Evolutionary conservation across 2,329 filamentous ascomycete genomes (phyloP), one percentile per base, ranked within the genome.

Genomic region (Ophiocordyceps unilateralis): DNA sequence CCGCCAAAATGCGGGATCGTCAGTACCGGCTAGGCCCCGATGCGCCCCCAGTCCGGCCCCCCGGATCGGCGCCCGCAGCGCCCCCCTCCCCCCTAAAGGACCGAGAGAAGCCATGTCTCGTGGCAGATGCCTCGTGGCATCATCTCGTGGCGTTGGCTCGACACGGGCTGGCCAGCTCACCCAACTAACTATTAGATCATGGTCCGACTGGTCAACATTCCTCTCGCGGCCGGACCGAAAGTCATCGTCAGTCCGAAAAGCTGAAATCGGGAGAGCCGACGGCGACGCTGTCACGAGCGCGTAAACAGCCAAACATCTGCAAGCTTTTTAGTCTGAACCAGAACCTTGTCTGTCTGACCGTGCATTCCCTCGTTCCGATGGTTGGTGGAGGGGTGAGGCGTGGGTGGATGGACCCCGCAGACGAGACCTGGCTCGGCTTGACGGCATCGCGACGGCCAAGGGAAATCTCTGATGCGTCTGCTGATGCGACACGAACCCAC

Each of bases 391-490:
- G 12, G 12, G 28, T 14, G 28, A 12, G 26, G 28, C 12, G 28
- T 30, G 12, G 28, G n/a, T 30, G 28, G 28, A 30, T 14, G 12
- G 28, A 15, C 28, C 28, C 28, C 5, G 28, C 5, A 11, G 28
- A 30, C 20, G 36, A 38, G 19, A 38, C 19, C n/a, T 21, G 12
- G 20, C 36, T 21, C 17, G 34, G 34, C n/a, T 37, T 17, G 7
- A 15, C 39, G 39, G 39, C 39, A 40, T 40, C 39, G 22, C 12
- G 19, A 14, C 20, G 38, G 14, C 7, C 38, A 24, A 39, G 38
- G 43, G 41, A 50, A 50, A 49, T 49, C 44, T 50, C 49, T 50
- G 47, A 41, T 42, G 28, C 23, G 49, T 49, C 49, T 46, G 48
- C 44, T 50, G 49, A 50, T 46, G 41, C 44, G 23, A 46, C 42